These are phyloP conservation scores for Castanea mollissima DNA, from an alignment of 306 rosid species.

Conservation along the genomic window DNA sequence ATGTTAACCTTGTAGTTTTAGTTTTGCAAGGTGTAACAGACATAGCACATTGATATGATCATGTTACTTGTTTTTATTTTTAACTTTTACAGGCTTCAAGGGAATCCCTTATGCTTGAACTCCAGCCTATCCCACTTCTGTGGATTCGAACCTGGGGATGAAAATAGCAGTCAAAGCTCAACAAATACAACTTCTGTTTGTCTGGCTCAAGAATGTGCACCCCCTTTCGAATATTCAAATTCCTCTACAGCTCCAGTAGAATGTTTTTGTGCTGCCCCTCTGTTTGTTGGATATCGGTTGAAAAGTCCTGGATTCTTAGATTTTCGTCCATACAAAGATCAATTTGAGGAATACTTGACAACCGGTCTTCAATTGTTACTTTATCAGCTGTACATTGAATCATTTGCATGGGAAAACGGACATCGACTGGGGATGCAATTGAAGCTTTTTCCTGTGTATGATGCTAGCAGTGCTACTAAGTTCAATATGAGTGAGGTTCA, in stretches of 20 bases:
- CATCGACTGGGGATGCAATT: conserved; percentile 69
- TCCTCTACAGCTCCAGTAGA: conserved; percentile 22
- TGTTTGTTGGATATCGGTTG: conserved; percentile 59
- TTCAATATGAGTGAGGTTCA: conserved; percentile 61
- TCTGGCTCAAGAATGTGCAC: conserved; percentile 50
- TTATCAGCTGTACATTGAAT: conserved; percentile 52
- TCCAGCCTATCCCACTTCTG: conserved; percentile 46
- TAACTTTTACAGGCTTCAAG: conserved; percentile 70
- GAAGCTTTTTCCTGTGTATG: conserved; percentile 59
- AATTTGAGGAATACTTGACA: conserved; percentile 47
- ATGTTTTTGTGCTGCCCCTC: conserved; percentile 80
- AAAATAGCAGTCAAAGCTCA: conserved; percentile 11
- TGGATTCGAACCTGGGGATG: conserved; percentile 36
- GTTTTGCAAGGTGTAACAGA: neutral
- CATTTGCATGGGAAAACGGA: conserved; percentile 54
- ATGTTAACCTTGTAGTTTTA: neutral
- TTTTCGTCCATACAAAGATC: conserved; percentile 42
- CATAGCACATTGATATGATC: neutral
- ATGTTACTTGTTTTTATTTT: neutral
- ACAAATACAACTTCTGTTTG: conserved; percentile 42
- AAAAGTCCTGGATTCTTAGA: conserved; percentile 89
- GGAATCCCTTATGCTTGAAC: conserved; percentile 77
- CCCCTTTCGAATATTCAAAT: conserved; percentile 56
- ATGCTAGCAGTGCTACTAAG: conserved; percentile 4
- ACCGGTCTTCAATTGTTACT: conserved; percentile 31